Percentiles rank a stretch among this genome's conserved stretches.
These are phyloP conservation scores for Brassica juncea DNA, from an alignment of 345 rosid species.

Conservation along the genomic window DNA sequence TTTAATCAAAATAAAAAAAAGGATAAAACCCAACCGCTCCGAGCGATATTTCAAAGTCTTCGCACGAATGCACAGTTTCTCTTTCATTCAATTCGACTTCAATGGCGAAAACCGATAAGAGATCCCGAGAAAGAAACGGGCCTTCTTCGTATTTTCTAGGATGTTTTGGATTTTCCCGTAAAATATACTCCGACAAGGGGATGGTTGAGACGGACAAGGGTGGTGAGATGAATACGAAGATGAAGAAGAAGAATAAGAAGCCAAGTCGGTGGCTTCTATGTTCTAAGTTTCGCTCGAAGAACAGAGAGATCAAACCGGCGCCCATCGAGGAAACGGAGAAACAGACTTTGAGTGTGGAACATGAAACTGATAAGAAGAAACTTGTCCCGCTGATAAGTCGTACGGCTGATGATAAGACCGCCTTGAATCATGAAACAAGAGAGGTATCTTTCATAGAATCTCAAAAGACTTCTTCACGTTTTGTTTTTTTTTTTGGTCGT, in stretches of 20 bases:
- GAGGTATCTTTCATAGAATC: slow-evolving; percentile 21
- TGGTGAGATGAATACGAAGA: slow-evolving; percentile 10
- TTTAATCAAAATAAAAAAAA: neutral
- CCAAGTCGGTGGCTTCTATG: slow-evolving; percentile 27
- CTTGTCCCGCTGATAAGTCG: slow-evolving; percentile 28
- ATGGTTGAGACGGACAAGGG: slow-evolving; percentile 5
- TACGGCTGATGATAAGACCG: slow-evolving; percentile 22
- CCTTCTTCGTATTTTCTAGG: slow-evolving; percentile 38
- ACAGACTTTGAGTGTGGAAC: neutral
- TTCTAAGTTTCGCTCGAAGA: slow-evolving; percentile 40
- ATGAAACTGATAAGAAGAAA: slow-evolving; percentile 25
- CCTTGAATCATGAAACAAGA: slow-evolving; percentile 12
- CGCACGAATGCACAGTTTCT: slow-evolving; percentile 28
- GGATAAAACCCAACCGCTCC: slow-evolving; percentile 40
- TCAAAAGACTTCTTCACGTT: neutral
- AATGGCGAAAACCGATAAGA: slow-evolving; percentile 42
- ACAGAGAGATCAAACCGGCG: slow-evolving; percentile 48
- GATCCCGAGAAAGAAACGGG: slow-evolving; percentile 8
- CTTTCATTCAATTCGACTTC: slow-evolving; percentile 23
- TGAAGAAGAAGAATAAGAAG: neutral
- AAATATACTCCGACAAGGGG: slow-evolving; percentile 23
- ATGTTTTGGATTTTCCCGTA: slow-evolving; percentile 52
- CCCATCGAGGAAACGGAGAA: slow-evolving; percentile 44
- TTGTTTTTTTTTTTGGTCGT: neutral
- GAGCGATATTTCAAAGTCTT: slow-evolving; percentile 39